Base-by-base conservation (phyloP, 2,329 filamentous ascomycete genomes). In the Amauroascus verrucosus region DNA sequence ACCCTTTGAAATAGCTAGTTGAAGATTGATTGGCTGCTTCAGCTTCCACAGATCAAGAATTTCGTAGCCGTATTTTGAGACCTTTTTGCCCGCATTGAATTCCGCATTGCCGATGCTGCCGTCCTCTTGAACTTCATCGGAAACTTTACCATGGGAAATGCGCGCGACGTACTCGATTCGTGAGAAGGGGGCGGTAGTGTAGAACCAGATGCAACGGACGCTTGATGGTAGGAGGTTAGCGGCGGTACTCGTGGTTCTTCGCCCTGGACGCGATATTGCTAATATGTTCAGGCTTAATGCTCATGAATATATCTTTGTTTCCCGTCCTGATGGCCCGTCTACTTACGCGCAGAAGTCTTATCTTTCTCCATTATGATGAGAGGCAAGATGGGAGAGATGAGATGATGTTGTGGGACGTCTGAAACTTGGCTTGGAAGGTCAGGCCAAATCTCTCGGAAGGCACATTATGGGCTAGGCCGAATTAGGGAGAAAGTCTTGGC, bases 181-280 rank as follows among this genome's bases (percentile, higher is more conserved):
- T n/a, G 66, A 71, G 8, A 65, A 61, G 0, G 72, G 77, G 30
- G 61, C 67, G 14, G 70, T 78, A 14, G 73, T 72, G 58, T 82
- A 81, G 14, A 85, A 70, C 82, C 82, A 85, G 59, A 83, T 72
- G n/a, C 82, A 79, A 16, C 66, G 70, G 4, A 83, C 77, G 14
- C 74, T 70, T 2, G 69, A 62, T 1, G 80, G 78, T 20, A 85
- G 74, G 47, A 72, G 75, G 67, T n/a, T 78, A 83, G 14, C 69
- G 66, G 41, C 81, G 72, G 55, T 78, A 77, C 50, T 84, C 72
- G 60, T 82, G 75, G 52, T 79, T 71, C 52, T 77, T 76, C 2
- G 65, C 68, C 1, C 79, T 75, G 8, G 70, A 64, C 8, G 76
- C 59, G 32, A 85, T 77, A 11, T 72, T 64, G 47, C 16, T 32